phyloP scores from a whole-genome alignment of 257 asterid genomes.

The Osmanthus fragrans region DNA sequence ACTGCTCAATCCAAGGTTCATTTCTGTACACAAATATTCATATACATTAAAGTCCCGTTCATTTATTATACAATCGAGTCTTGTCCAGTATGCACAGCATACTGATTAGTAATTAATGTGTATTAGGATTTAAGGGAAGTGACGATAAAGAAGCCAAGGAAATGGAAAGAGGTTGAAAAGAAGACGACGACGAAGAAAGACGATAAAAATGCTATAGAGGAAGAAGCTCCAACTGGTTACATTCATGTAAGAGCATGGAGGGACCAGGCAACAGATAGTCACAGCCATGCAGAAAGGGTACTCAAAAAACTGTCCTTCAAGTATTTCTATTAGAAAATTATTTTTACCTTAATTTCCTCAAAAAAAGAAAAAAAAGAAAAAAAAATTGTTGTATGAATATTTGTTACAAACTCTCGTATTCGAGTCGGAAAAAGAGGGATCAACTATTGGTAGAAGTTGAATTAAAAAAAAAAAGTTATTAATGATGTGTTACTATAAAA shows the following conservation, averaged over 20 bases:
- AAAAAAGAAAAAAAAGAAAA: too few relatives aligned
- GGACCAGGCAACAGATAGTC: conserved; percentile 92
- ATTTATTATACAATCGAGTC: neutral
- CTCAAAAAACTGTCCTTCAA: neutral
- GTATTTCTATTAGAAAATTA: neutral
- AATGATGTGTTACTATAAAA: too few relatives aligned
- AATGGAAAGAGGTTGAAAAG: conserved; percentile 27
- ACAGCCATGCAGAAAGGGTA: conserved; percentile 78
- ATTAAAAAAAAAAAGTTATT: too few relatives aligned
- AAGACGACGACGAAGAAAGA: conserved; percentile 27
- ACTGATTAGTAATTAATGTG: neutral
- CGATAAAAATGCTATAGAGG: conserved; percentile 29
- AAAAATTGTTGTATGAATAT: too few relatives aligned
- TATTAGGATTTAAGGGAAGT: conserved; percentile 22
- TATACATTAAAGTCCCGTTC: neutral
- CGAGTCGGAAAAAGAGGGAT: too few relatives aligned
- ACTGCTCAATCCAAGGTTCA: conserved; percentile 63
- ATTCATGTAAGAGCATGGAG: conserved; percentile 89
- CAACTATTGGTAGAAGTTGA: too few relatives aligned
- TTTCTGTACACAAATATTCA: neutral
- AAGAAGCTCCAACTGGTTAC: conserved; percentile 49
- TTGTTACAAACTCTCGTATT: too few relatives aligned
- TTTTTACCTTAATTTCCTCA: too few relatives aligned
- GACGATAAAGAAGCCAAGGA: conserved; percentile 33
- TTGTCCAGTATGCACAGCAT: neutral